Evolutionary conservation across 768 basidiomycete species (phyloP).

Genomic region (Chlorophyllum brunneum): DNA sequence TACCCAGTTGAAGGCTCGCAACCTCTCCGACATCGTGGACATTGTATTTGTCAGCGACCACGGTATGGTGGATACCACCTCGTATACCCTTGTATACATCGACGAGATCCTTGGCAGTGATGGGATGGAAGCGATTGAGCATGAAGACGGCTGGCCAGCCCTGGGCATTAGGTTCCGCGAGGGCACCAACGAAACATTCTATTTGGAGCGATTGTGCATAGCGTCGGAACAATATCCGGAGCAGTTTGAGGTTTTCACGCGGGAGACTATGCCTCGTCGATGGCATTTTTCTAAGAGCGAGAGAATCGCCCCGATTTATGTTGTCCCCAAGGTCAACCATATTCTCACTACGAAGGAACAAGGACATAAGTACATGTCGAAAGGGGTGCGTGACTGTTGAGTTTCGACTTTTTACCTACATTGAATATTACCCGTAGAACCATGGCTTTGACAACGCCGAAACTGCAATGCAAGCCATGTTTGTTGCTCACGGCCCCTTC

Average conservation of each 20-base stretch:
- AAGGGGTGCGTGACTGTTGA: constrained; percentile 58
- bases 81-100: constrained; percentile 70
- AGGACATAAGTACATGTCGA: constrained; percentile 59
- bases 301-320: constrained; percentile 86
- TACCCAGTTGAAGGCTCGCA: constrained; percentile 57
- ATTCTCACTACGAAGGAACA: constrained; percentile 66
- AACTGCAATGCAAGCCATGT: constrained; percentile 80
- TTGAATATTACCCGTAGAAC: constrained; percentile 40
- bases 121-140: constrained; percentile 56
- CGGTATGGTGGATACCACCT: constrained; percentile 89
- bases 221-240: constrained; percentile 52
- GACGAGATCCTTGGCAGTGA: constrained; percentile 76
- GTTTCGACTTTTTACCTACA: background rate
- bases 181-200: constrained; percentile 50
- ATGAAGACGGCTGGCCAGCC: constrained; percentile 87
- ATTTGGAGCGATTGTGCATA: constrained; percentile 49
- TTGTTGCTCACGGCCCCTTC: constrained; percentile 91
- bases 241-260: constrained; percentile 77
- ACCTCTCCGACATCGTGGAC: constrained; percentile 81
- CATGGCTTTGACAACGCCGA: constrained; percentile 89
- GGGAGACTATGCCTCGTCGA: constrained; percentile 75
- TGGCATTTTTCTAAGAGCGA: constrained; percentile 72
- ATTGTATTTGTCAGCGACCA: constrained; percentile 88
- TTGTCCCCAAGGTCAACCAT: constrained; percentile 80
- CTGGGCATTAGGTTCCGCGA: constrained; percentile 77